These are phyloP conservation scores for Mucor circinelloides DNA, from an alignment of 371 early-diverging fungal genomes.

Conservation along the genomic window DNA sequence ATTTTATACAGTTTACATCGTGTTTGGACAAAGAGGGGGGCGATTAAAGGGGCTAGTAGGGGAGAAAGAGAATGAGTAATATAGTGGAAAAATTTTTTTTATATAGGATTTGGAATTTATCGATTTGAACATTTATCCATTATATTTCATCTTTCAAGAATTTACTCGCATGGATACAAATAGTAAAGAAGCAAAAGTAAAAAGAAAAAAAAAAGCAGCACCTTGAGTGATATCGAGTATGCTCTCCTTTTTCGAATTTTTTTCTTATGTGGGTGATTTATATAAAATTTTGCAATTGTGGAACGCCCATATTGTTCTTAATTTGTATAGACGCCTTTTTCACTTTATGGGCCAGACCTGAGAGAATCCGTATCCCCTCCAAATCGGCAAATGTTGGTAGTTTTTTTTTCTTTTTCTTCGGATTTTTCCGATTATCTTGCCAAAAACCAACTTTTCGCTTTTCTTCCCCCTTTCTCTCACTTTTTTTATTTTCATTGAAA, in stretches of 20 bases:
- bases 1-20: not conserved
- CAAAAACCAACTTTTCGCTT: not conserved
- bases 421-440: not conserved
- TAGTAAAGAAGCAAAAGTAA: not conserved
- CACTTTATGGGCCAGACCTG: conserved; percentile 4
- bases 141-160: not conserved
- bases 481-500: conserved; percentile 11
- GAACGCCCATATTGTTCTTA: conserved; percentile 15
- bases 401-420: conserved; percentile 2
- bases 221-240: not conserved
- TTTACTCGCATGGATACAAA: not conserved
- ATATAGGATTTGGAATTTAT: not conserved
- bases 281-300: conserved; percentile 13
- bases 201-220: too few relatives aligned
- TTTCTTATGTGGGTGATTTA: not conserved
- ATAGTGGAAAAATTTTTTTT: not conserved
- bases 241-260: not conserved
- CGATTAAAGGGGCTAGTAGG: not conserved
- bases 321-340: conserved; percentile 6
- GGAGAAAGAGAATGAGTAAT: not conserved
- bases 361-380: conserved; percentile 10
- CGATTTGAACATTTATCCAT: not conserved
- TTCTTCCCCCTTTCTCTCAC: conserved; percentile 13
- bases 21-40: not conserved
- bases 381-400: conserved; percentile 11